A percentile compares a stretch with the other conserved stretches of the same genome.
Evolutionary conservation across 768 basidiomycete species (phyloP).

Genomic region (Imleria badia): DNA sequence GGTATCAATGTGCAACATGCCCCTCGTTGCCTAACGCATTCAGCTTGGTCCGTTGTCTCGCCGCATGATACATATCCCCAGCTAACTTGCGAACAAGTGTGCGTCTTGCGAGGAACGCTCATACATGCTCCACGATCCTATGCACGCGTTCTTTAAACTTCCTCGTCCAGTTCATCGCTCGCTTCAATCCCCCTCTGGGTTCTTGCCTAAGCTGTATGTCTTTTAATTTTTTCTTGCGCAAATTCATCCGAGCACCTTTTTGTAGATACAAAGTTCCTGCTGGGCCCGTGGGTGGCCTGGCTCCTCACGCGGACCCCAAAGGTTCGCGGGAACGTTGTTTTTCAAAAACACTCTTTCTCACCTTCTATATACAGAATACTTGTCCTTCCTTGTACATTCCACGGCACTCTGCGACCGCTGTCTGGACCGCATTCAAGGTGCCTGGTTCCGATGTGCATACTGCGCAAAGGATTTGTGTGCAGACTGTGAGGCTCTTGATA

Average conservation of each 20-base stretch:
- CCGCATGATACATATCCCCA: no score
- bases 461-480: conserved; percentile 88
- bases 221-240: background rate
- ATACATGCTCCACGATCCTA: conserved; percentile 76
- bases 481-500: conserved; percentile 75
- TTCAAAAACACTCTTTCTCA: background rate
- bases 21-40: conserved; percentile 69
- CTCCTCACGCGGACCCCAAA: conserved; percentile 48
- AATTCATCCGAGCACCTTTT: conserved; percentile 5
- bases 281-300: conserved; percentile 47
- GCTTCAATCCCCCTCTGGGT: conserved; percentile 51
- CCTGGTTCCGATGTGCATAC: conserved; percentile 90
- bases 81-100: conserved; percentile 51
- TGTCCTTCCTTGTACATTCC: conserved; percentile 56
- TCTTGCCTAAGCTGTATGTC: conserved; percentile 68
- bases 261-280: conserved; percentile 63
- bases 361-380: conserved; percentile 50
- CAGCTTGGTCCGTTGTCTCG: conserved; percentile 57
- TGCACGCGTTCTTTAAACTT: conserved; percentile 87
- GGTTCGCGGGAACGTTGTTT: conserved; percentile 38
- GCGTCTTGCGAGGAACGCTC: conserved; percentile 75
- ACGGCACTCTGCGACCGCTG: conserved; percentile 86
- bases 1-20: conserved; percentile 92
- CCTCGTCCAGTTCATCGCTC: conserved; percentile 71
- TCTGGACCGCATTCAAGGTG: conserved; percentile 76